Evolutionary conservation across 805 yeast species (phyloP).

Genomic region (Candida ficus): DNA sequence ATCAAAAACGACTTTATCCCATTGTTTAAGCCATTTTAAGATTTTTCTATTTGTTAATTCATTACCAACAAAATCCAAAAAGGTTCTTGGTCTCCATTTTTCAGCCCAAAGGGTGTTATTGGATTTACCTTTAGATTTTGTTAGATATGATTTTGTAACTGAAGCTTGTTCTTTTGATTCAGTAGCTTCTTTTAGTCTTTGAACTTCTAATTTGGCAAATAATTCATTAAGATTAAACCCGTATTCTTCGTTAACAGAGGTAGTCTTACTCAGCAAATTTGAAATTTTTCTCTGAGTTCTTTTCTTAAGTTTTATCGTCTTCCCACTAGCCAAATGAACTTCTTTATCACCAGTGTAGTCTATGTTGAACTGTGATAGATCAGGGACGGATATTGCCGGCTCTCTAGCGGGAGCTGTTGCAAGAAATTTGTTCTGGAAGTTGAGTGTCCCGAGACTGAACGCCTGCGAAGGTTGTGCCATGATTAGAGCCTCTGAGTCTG

Average conservation of each 20-base stretch:
- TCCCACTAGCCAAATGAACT: conserved; percentile 17
- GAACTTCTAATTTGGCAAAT: conserved; percentile 27
- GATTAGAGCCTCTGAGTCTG: neutral
- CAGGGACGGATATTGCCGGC: neutral
- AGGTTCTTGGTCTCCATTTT: conserved; percentile 61
- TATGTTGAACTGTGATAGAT: conserved; percentile 2
- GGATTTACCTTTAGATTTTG: neutral
- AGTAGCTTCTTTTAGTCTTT: conserved; percentile 13
- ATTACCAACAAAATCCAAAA: conserved; percentile 64
- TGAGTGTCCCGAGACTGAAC: conserved; percentile 17
- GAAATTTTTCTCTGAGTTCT: too few relatives aligned
- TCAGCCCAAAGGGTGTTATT: conserved; percentile 44
- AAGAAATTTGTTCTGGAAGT: conserved; percentile 19
- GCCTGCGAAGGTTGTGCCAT: conserved; percentile 19
- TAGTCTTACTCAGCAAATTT: too few relatives aligned
- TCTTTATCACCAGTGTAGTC: conserved; percentile 11
- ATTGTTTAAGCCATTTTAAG: conserved; percentile 58
- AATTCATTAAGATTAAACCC: conserved; percentile 36
- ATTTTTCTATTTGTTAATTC: conserved; percentile 57
- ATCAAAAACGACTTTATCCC: conserved; percentile 58
- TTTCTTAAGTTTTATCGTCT: conserved; percentile 13
- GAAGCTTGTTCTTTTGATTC: neutral
- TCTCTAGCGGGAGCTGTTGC: neutral
- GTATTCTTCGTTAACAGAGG: conserved; percentile 16
- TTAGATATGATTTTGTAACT: conserved; percentile 4